A percentile compares a stretch with the other conserved stretches of the same genome.
Conservation (phyloP, 2,329 filamentous ascomycete genomes). For the Phaeophleospora eucalypticola region DNA sequence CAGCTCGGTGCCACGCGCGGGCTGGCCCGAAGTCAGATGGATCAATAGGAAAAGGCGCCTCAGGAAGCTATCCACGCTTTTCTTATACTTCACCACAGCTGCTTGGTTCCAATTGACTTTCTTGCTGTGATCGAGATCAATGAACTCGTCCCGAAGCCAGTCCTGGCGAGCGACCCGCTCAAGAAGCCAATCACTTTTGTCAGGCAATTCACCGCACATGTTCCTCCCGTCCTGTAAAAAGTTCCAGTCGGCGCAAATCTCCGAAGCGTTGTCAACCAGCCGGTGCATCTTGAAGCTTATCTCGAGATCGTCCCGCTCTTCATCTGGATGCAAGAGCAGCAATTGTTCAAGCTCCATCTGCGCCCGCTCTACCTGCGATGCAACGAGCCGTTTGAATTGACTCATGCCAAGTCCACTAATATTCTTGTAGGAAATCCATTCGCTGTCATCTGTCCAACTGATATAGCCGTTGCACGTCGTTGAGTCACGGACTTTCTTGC, state of each 20-base stretch:
- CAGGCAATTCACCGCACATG: background rate
- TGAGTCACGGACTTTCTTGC: background rate
- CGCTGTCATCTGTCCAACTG: background rate
- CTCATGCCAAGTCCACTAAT: background rate
- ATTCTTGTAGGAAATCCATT: background rate
- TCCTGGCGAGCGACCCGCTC: background rate
- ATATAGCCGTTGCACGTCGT: background rate
- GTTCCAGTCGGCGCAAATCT: background rate
- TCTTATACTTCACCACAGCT: background rate
- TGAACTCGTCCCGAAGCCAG: background rate
- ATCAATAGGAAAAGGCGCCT: constrained; percentile 16
- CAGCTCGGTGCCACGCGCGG: constrained; percentile 17
- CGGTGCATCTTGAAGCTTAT: constrained; percentile 5
- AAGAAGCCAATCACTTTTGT: background rate
- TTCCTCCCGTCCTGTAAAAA: background rate
- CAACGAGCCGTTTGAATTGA: background rate
- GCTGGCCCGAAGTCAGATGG: constrained; percentile 19
- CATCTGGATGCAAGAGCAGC: constrained; percentile 1
- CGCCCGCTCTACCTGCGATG: constrained; percentile 4
- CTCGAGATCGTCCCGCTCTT: constrained; percentile 4
- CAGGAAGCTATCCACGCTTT: constrained; percentile 8
- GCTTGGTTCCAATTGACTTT: background rate
- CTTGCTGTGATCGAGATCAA: background rate
- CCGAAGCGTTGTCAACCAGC: constrained; percentile 2
- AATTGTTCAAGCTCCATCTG: constrained; percentile 5